Conservation (phyloP, 768 basidiomycete species). For the Kwoniella botswanensis region DNA sequence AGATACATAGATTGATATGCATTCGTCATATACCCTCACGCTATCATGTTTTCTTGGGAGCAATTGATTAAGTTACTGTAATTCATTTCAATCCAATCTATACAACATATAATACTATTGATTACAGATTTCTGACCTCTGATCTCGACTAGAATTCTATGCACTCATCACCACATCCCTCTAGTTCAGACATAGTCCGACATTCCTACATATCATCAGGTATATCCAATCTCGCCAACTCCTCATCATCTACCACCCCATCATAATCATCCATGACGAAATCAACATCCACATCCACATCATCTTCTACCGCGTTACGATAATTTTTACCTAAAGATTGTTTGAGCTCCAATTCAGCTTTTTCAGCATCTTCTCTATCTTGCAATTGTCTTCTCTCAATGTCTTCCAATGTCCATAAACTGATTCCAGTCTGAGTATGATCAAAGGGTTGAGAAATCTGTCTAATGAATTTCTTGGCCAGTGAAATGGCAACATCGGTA, state of each 20-base stretch:
- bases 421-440: constrained; percentile 92
- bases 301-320: constrained; percentile 12
- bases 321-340: constrained; percentile 6
- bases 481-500: constrained; percentile 93
- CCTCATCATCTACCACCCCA: constrained; percentile 35
- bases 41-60: too few relatives aligned
- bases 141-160: too few relatives aligned
- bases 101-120: too few relatives aligned
- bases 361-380: constrained; percentile 68
- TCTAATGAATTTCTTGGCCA: constrained; percentile 95
- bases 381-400: constrained; percentile 83
- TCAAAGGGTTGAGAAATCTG: constrained; percentile 98
- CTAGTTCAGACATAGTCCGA: too few relatives aligned
- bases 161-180: too few relatives aligned
- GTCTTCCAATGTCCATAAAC: constrained; percentile 92
- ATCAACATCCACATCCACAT: constrained; percentile 37
- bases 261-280: constrained; percentile 34
- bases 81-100: too few relatives aligned
- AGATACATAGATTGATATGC: not conserved
- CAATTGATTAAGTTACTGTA: too few relatives aligned
- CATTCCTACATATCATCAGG: constrained; percentile 21
- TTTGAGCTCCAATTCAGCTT: constrained; percentile 27
- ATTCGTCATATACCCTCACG: not conserved
- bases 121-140: too few relatives aligned
- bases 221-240: constrained; percentile 36